Percentiles rank a stretch among this genome's conserved stretches.
phyloP scores from a whole-genome alignment of 495 filamentous ascomycete genomes.

The Neurospora tetraspora region DNA sequence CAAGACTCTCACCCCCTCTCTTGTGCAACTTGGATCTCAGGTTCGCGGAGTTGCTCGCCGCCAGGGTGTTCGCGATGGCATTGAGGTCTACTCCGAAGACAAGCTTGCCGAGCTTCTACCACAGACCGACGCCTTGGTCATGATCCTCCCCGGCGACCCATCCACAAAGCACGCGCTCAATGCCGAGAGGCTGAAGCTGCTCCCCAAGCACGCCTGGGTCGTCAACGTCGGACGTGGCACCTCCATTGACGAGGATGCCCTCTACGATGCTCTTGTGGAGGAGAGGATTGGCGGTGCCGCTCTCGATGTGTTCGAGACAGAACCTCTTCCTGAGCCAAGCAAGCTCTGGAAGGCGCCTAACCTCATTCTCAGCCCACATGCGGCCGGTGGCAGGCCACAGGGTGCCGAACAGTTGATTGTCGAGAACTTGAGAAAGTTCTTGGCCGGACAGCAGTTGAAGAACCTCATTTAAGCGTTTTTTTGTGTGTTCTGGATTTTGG shows the following conservation, averaged over 20 bases:
- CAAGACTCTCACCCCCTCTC: slow-evolving; percentile 59
- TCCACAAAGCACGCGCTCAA: slow-evolving; percentile 67
- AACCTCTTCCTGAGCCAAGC: slow-evolving; percentile 43
- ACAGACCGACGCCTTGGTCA: slow-evolving; percentile 61
- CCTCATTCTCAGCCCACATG: slow-evolving; percentile 33
- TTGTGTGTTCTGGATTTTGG: not conserved
- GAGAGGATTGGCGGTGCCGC: slow-evolving; percentile 59
- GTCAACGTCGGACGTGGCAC: slow-evolving; percentile 79
- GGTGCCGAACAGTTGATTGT: slow-evolving; percentile 42
- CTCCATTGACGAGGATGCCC: slow-evolving; percentile 66
- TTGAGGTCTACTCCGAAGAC: slow-evolving; percentile 41
- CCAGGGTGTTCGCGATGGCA: slow-evolving; percentile 48
- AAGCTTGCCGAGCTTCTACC: slow-evolving; percentile 47
- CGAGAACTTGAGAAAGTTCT: slow-evolving; percentile 41
- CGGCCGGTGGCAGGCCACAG: slow-evolving; percentile 43
- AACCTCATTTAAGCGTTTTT: slow-evolving; percentile 33
- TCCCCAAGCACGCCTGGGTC: slow-evolving; percentile 71
- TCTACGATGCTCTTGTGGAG: slow-evolving; percentile 60
- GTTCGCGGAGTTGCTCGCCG: slow-evolving; percentile 38
- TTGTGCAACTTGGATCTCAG: slow-evolving; percentile 44
- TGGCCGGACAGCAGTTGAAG: slow-evolving; percentile 42
- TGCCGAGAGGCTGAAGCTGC: slow-evolving; percentile 51
- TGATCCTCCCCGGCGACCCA: slow-evolving; percentile 58
- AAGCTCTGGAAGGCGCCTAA: slow-evolving; percentile 31
- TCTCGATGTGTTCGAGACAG: slow-evolving; percentile 72